phyloP scores from a whole-genome alignment of 2,329 filamentous ascomycete genomes.

The Onygenales sp. region DNA sequence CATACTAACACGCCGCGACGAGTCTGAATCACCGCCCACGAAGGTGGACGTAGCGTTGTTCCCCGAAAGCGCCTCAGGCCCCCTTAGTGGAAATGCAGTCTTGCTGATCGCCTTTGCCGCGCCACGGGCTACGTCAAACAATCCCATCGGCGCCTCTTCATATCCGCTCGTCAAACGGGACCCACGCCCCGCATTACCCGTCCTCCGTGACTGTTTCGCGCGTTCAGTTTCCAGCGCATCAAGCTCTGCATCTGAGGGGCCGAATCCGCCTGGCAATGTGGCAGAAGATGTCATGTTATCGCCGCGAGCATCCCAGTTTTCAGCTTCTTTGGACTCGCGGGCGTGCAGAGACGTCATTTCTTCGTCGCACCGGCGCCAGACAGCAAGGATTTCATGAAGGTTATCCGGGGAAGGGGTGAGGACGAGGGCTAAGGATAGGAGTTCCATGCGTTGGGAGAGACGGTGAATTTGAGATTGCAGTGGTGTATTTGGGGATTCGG shows the following conservation, averaged over 20 bases:
- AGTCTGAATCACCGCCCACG: neutral
- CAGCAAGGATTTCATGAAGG: constrained; percentile 51
- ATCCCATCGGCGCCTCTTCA: constrained; percentile 42
- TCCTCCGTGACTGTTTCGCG: constrained; percentile 22
- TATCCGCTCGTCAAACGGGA: constrained; percentile 12
- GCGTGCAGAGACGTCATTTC: constrained; percentile 47
- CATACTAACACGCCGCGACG: neutral
- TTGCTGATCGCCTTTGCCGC: constrained; percentile 40
- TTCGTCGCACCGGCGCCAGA: constrained; percentile 55
- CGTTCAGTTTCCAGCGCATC: constrained; percentile 38
- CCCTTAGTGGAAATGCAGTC: constrained; percentile 36
- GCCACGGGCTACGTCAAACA: constrained; percentile 44
- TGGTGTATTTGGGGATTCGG: constrained; percentile 20
- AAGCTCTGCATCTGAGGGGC: constrained; percentile 33
- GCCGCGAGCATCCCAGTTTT: constrained; percentile 48
- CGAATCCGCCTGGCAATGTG: constrained; percentile 35
- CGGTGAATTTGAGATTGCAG: constrained; percentile 40
- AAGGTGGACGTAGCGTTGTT: neutral
- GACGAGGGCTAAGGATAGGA: constrained; percentile 53
- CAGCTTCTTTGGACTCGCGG: constrained; percentile 47
- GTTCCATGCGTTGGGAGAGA: constrained; percentile 55
- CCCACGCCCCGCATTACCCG: constrained; percentile 7
- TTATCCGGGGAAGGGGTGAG: constrained; percentile 47
- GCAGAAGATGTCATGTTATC: constrained; percentile 26
- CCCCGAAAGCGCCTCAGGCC: constrained; percentile 8